phyloP scores from a whole-genome alignment of 2,329 filamentous ascomycete species.

The Trichoderma arundinaceum region DNA sequence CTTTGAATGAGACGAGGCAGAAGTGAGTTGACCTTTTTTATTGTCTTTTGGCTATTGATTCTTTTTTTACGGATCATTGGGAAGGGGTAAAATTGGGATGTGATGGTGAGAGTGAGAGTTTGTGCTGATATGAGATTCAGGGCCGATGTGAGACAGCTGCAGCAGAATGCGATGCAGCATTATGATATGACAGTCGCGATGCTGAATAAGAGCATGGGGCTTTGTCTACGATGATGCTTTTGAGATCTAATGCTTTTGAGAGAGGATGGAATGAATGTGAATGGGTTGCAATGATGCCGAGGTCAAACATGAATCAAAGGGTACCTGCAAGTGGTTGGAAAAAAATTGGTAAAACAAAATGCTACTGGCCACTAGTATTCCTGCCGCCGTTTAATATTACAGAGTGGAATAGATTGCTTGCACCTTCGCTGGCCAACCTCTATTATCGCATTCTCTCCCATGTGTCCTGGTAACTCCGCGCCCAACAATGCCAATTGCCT shows the following conservation, averaged over 20 bases:
- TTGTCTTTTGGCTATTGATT: background rate
- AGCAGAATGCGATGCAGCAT: constrained; percentile 56
- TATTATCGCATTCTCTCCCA: constrained; percentile 18
- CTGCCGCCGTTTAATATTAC: constrained; percentile 3
- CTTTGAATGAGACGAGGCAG: constrained; percentile 35
- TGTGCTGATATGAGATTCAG: constrained; percentile 31
- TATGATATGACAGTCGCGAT: constrained; percentile 73
- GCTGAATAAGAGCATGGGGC: constrained; percentile 74
- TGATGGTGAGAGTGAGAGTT: background rate
- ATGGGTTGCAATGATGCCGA: background rate
- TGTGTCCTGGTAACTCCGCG: background rate
- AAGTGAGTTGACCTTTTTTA: constrained; percentile 37
- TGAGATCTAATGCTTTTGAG: background rate
- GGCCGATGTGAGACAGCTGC: constrained; percentile 34
- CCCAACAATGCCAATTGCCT: background rate
- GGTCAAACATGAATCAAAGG: background rate
- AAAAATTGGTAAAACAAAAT: too few relatives aligned
- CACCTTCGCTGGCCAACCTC: constrained; percentile 10
- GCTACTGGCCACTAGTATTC: background rate
- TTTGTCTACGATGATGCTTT: constrained; percentile 60
- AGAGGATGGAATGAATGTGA: background rate
- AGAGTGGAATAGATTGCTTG: constrained; percentile 18
- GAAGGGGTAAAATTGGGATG: background rate
- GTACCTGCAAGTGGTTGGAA: too few relatives aligned
- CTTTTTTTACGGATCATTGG: background rate